Percentiles rank a stretch among this genome's conserved stretches.
phyloP scores from a whole-genome alignment of 495 filamentous ascomycete genomes.

The Aspergillus coremiiformis region DNA sequence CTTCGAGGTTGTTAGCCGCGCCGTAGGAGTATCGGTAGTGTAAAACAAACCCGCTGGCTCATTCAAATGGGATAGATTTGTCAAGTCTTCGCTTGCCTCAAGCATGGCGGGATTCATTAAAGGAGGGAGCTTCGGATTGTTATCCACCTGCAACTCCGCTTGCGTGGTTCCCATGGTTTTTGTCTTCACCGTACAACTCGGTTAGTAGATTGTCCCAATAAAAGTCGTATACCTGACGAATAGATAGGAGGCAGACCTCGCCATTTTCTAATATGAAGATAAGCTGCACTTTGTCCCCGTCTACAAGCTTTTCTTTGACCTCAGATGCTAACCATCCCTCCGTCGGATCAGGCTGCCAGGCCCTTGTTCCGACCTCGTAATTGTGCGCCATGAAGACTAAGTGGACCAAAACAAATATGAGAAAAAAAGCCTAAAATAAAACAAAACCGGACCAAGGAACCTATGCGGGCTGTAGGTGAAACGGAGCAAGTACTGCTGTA shows the following conservation, averaged over 20 bases:
- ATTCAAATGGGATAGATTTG: constrained; percentile 95
- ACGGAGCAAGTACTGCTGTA: background rate
- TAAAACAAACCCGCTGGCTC: constrained; percentile 80
- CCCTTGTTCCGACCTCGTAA: constrained; percentile 95
- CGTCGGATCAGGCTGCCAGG: constrained; percentile 91
- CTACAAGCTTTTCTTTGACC: constrained; percentile 75
- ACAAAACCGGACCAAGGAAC: constrained; percentile 7
- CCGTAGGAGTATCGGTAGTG: background rate
- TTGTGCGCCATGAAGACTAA: constrained; percentile 71
- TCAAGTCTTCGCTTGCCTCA: constrained; percentile 97
- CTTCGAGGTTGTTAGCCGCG: constrained; percentile 46
- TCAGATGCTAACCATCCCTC: constrained; percentile 98
- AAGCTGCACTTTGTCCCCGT: constrained; percentile 80
- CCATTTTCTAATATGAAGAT: constrained; percentile 84
- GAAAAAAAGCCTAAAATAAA: constrained; percentile 3
- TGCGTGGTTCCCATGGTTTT: constrained; percentile 75
- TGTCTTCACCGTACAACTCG: constrained; percentile 42
- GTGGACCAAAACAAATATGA: background rate
- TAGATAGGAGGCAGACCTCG: constrained; percentile 70
- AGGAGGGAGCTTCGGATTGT: constrained; percentile 66
- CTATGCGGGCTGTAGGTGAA: constrained; percentile 7
- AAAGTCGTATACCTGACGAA: too few relatives aligned
- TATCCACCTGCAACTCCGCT: constrained; percentile 69
- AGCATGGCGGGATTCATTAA: constrained; percentile 98
- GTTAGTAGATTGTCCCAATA: constrained; percentile 17